Evolutionary conservation across 2,329 filamentous ascomycete species (phyloP), one percentile per base, ranked within the genome.

Genomic region (Polychaeton citri): DNA sequence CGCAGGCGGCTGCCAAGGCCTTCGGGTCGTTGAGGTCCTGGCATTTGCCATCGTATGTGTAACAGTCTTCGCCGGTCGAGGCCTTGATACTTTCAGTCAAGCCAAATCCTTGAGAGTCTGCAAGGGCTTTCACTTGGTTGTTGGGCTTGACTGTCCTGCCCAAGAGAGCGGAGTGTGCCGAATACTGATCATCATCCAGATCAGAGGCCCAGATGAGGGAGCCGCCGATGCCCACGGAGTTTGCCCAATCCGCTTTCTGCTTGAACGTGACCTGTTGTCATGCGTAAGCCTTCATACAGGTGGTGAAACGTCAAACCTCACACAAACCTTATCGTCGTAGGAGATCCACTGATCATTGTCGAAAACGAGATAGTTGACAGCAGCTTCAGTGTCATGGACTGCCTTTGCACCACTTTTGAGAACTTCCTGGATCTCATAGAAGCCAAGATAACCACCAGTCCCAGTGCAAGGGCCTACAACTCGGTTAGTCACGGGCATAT

Each of bases 281-380:
- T n/a, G n/a, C n/a, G n/a, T n/a, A n/a, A n/a, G n/a, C n/a, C n/a
- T n/a, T n/a, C n/a, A n/a, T n/a, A n/a, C n/a, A n/a, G n/a, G n/a
- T n/a, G n/a, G n/a, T n/a, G n/a, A n/a, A n/a, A n/a, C n/a, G n/a
- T n/a, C n/a, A n/a, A n/a, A n/a, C n/a, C n/a, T n/a, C n/a, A n/a
- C n/a, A n/a, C n/a, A n/a, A n/a, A 24, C 21, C 0, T 31, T 35
- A 38, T 65, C 59, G 38, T 65, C 60, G 36, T 55, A 64, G 2
- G 51, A 54, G 9, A 63, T 50, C 59, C 60, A 65, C 39, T 64
- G 58, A 18, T 57, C 43, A 3, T 35, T 35, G 12, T 53, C 46
- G 35, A 44, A 64, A 3, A 46, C 33, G 8, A 61, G 43, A 34
- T 57, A 48, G 38, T 60, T 59, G 32, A 59, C 50, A 3, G 46